phyloP scores from a whole-genome alignment of 805 yeast genomes.

The Sungouiella thailandica region DNA sequence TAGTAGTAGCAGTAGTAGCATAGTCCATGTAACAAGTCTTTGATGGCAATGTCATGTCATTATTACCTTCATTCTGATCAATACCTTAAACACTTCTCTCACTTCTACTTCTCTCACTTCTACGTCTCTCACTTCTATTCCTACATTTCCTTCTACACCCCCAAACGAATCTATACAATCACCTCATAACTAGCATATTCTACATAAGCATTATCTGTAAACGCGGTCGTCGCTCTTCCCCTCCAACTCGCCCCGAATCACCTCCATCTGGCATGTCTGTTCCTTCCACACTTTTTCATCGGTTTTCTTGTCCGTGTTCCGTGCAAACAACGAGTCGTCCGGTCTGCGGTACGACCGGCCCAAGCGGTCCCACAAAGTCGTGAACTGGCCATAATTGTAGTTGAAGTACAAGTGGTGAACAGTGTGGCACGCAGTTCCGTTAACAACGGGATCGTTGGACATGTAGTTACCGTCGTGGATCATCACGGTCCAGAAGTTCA shows the following conservation, averaged over 20 bases:
- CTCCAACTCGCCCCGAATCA: slow-evolving; percentile 73
- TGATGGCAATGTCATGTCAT: too few relatives aligned
- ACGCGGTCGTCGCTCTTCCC: slow-evolving; percentile 73
- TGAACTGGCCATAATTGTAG: slow-evolving; percentile 97
- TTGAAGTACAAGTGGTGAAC: slow-evolving; percentile 95
- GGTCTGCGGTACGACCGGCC: slow-evolving; percentile 94
- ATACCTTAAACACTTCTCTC: too few relatives aligned
- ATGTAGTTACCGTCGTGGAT: slow-evolving; percentile 97
- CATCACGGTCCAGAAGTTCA: slow-evolving; percentile 97
- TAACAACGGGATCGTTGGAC: slow-evolving; percentile 88
- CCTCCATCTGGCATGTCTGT: slow-evolving; percentile 73
- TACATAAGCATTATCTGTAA: slow-evolving; percentile 28
- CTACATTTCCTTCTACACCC: too few relatives aligned
- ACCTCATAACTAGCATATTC: too few relatives aligned
- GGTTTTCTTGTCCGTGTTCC: slow-evolving; percentile 50
- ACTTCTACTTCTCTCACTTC: too few relatives aligned
- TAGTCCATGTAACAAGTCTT: too few relatives aligned
- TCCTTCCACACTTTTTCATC: slow-evolving; percentile 60
- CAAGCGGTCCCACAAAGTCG: slow-evolving; percentile 96
- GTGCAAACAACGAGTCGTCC: slow-evolving; percentile 69
- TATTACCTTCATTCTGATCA: too few relatives aligned
- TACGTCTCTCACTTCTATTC: too few relatives aligned
- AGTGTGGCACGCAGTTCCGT: slow-evolving; percentile 98
- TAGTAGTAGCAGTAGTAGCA: too few relatives aligned
- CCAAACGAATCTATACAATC: too few relatives aligned